phyloP scores from a whole-genome alignment of 179 eudicot genomes.

The Beta corolliflora region DNA sequence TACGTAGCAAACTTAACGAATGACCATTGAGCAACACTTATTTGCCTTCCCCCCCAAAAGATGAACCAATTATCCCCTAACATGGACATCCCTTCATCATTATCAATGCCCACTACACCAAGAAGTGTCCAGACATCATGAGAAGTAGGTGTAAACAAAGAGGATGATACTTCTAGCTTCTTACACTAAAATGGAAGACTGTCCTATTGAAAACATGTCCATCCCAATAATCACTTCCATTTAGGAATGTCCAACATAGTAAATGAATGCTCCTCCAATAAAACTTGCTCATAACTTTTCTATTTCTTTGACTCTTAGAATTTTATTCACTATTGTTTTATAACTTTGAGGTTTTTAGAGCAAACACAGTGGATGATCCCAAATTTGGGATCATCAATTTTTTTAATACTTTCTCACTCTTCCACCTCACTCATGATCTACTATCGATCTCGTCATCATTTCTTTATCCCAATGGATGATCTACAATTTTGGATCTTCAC shows the following conservation, averaged over 20 bases:
- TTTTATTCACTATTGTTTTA: neutral
- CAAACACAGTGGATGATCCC: too few relatives aligned
- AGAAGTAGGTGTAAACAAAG: slow-evolving; percentile 6
- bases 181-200: neutral
- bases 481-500: too few relatives aligned
- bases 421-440: too few relatives aligned
- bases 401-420: too few relatives aligned
- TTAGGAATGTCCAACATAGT: neutral
- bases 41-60: neutral
- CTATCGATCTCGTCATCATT: too few relatives aligned
- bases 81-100: neutral
- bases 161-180: neutral
- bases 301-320: neutral
- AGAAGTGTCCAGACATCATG: neutral
- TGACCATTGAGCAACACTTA: neutral
- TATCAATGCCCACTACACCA: neutral
- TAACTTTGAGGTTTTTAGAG: neutral
- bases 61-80: neutral
- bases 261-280: neutral
- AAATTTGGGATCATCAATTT: too few relatives aligned
- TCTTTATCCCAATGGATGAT: too few relatives aligned
- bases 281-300: neutral
- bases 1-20: neutral
- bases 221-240: neutral
- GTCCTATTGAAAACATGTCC: neutral